Evolutionary conservation across 2,329 filamentous ascomycete species (phyloP), one percentile per base, ranked within the genome.

Genomic region (Trichoderma guizhouense): DNA sequence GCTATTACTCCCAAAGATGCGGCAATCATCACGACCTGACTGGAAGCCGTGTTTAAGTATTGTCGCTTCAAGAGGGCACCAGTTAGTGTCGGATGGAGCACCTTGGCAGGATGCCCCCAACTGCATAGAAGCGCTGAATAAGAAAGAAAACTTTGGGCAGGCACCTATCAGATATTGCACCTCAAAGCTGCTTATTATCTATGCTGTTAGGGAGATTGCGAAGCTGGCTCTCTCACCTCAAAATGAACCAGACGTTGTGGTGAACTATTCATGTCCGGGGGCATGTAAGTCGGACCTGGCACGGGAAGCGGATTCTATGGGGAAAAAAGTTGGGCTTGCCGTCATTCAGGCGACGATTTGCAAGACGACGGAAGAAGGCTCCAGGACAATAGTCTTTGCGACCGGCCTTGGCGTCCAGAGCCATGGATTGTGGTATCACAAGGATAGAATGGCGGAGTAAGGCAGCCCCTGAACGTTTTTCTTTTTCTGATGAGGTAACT

Each of bases 1-100:
- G 3, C 77, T 89, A 2, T 80, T 91, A 21, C 57, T 73, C 14
- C 68, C 71, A 4, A 68, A 72, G 32, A 73, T 73, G 71, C 36
- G 64, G n/a, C 63, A 72, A 21, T 65, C 69, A n/a, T 63, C 69
- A 26, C 55, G 47, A 21, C 47, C 58, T 9, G 36, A 39, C 57
- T 69, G 69, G 72, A 73, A 64, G 11, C 72, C 72, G 15, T 60
- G 64, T 18, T 8, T 72, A n/a, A 72, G 63, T 5, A 65, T 73
- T n/a, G 72, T 72, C 3, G 72, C 57, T 5, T 72, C 69, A 6
- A 32, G 64, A 43, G 55, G 63, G 7, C 72, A 72, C 14, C 53
- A 53, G 28, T 39, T 18, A 9, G 63, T 72, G 30, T 21, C 51
- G 12, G 69, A 73, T 14, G 53, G 43, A 15, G 64, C 58, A 26